phyloP scores from a whole-genome alignment of 2,329 filamentous ascomycete species.

The Cladobotryum mycophilum region DNA sequence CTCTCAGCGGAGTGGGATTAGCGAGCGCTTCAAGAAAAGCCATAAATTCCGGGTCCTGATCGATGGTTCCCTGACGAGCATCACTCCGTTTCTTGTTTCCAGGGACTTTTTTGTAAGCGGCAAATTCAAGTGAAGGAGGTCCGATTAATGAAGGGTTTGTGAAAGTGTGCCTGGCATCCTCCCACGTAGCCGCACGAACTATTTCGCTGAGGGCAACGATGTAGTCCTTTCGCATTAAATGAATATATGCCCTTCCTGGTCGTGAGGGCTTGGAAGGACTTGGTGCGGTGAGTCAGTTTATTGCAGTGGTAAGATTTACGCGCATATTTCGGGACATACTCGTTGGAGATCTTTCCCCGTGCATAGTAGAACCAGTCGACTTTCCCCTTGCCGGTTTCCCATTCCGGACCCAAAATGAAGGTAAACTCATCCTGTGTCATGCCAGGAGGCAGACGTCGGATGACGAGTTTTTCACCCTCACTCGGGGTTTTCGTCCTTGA shows the following conservation, averaged over 20 bases:
- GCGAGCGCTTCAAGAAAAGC: slow-evolving; percentile 83
- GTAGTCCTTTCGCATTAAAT: slow-evolving; percentile 65
- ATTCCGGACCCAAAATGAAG: slow-evolving; percentile 65
- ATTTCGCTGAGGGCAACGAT: slow-evolving; percentile 61
- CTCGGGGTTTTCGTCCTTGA: slow-evolving; percentile 27
- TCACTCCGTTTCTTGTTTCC: slow-evolving; percentile 69
- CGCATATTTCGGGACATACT: slow-evolving; percentile 49
- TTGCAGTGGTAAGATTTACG: neutral
- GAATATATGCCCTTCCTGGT: slow-evolving; percentile 75
- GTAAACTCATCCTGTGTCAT: slow-evolving; percentile 76
- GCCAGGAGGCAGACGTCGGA: slow-evolving; percentile 79
- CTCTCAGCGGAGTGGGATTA: slow-evolving; percentile 51
- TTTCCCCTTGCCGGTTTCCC: slow-evolving; percentile 73
- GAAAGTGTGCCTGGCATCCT: slow-evolving; percentile 73
- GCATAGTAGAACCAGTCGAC: slow-evolving; percentile 74
- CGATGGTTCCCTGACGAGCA: slow-evolving; percentile 85
- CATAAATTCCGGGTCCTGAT: slow-evolving; percentile 94
- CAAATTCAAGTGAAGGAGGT: slow-evolving; percentile 73
- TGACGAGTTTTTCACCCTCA: slow-evolving; percentile 70
- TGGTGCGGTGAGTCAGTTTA: slow-evolving; percentile 14
- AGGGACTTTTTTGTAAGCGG: slow-evolving; percentile 78
- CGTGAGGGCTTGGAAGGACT: slow-evolving; percentile 80
- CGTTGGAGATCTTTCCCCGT: slow-evolving; percentile 67
- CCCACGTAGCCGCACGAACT: slow-evolving; percentile 64
- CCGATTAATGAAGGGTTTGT: slow-evolving; percentile 68